Percentiles rank a stretch among this genome's conserved stretches.
Conservation (phyloP, 805 yeast species). For the Starmera dryadoides region DNA sequence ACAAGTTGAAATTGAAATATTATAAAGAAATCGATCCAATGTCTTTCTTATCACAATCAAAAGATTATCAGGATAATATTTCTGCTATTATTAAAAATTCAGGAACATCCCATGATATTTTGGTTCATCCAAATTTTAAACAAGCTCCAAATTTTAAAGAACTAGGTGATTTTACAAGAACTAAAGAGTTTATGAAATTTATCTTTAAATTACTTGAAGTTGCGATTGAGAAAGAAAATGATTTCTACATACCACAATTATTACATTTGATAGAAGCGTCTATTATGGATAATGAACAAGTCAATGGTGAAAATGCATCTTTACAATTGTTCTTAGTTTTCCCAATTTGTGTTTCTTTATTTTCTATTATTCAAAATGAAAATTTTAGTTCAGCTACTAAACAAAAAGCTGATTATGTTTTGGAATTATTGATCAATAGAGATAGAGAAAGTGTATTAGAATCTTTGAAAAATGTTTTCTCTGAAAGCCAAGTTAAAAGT, state of each 20-base stretch:
- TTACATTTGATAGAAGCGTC: slow-evolving; percentile 67
- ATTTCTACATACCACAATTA: slow-evolving; percentile 49
- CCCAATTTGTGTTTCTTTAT: slow-evolving; percentile 50
- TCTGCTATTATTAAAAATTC: slow-evolving; percentile 30
- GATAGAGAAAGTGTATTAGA: slow-evolving; percentile 41
- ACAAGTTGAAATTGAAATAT: slow-evolving; percentile 42
- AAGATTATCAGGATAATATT: slow-evolving; percentile 45
- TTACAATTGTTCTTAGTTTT: slow-evolving; percentile 42
- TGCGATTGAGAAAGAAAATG: slow-evolving; percentile 43
- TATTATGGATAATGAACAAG: slow-evolving; percentile 39
- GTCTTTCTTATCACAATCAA: slow-evolving; percentile 35
- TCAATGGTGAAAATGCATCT: slow-evolving; percentile 31
- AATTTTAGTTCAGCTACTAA: slow-evolving; percentile 40
- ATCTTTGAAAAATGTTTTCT: slow-evolving; percentile 48
- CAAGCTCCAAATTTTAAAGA: slow-evolving; percentile 27
- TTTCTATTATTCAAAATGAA: slow-evolving; percentile 40
- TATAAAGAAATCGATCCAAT: slow-evolving; percentile 52
- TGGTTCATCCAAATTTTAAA: slow-evolving; percentile 39
- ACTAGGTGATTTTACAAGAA: slow-evolving; percentile 45
- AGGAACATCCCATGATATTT: slow-evolving; percentile 24
- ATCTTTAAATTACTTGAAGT: slow-evolving; percentile 49
- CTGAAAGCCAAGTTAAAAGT: slow-evolving; percentile 41
- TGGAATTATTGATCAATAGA: slow-evolving; percentile 42
- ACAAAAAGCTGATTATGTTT: slow-evolving; percentile 49
- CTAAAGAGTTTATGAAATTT: slow-evolving; percentile 46